Base-by-base conservation (phyloP, 2,329 filamentous ascomycete genomes). In the Nothopassalora personata region DNA sequence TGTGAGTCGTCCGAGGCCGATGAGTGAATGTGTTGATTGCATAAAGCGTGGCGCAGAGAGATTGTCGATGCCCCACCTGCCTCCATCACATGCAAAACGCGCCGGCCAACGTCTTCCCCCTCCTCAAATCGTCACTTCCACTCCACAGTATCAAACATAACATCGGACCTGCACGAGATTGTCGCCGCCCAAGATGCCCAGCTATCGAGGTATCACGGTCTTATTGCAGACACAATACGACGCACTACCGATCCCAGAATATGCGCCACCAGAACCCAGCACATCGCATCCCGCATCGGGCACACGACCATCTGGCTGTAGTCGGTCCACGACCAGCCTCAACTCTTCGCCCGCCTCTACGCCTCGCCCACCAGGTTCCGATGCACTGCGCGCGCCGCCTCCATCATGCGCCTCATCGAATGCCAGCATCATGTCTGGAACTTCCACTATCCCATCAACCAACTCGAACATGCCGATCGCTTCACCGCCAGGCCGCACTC, bases 211-310 rank as follows among this genome's bases (percentile, higher is more conserved):
- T 58, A 76, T 79, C 60, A 71, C 65, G 27, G 60, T 79, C 39
- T 65, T 68, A 15, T 68, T 79, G 6, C 70, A 74, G 51, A 77
- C 76, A 6, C 76, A 77, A 51, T 75, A 74, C 65, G 75, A 75
- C 57, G 70, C 75, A 19, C 64, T 70, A 31, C 66, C 63, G 0
- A 61, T 78, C 10, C 74, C 76, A 4, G 76, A 79, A 49, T 76
- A 72, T 57, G 27, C 49, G 30, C 54, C 63, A 34, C 70, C 72
- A 2, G 64, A 59, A n/a, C 60, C 63, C 18, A 62, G 57, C 51
- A 64, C 63, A 61, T 59, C 27, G 58, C 49, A 1, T 34, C 30
- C 39, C 49, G 13, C 52, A 9, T 56, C 59, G 34, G 49, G 28
- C 52, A n/a, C 45, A 54, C 51, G 27, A 19, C 52, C 10, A 73